These are phyloP conservation scores for Solanum chilense DNA, from an alignment of 257 asterid genomes.

Conservation along the genomic window DNA sequence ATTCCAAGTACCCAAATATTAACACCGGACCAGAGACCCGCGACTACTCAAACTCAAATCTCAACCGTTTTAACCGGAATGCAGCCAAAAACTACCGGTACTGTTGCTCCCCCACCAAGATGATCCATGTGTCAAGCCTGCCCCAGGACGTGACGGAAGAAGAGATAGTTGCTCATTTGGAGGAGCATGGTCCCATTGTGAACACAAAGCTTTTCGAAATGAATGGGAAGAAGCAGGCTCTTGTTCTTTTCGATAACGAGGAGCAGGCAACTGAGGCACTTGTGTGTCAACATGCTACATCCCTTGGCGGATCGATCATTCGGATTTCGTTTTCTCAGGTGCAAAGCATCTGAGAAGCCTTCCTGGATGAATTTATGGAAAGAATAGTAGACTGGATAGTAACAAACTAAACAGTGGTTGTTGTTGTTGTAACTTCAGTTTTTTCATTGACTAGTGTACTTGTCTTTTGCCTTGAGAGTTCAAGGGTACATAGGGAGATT, in stretches of 20 bases:
- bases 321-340: conserved; percentile 94
- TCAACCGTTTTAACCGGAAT: conserved; percentile 88
- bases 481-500: not conserved
- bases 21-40: conserved; percentile 85
- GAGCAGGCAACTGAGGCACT: conserved; percentile 97
- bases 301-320: conserved; percentile 74
- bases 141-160: conserved; percentile 75
- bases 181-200: conserved; percentile 69
- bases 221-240: conserved; percentile 97
- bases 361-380: not conserved
- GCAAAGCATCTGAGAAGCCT: conserved; percentile 53
- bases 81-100: conserved; percentile 93
- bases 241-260: conserved; percentile 74
- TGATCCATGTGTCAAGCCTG: conserved; percentile 87
- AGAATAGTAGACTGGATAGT: not conserved
- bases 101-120: conserved; percentile 94
- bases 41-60: conserved; percentile 86
- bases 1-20: conserved; percentile 73
- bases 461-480: not conserved
- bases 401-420: not conserved
- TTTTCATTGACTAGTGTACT: not conserved
- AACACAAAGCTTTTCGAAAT: conserved; percentile 74
- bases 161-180: conserved; percentile 61
- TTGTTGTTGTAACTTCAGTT: not conserved
- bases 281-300: conserved; percentile 92